phyloP scores from a whole-genome alignment of 768 basidiomycete genomes.

The Mycena capillaripes region DNA sequence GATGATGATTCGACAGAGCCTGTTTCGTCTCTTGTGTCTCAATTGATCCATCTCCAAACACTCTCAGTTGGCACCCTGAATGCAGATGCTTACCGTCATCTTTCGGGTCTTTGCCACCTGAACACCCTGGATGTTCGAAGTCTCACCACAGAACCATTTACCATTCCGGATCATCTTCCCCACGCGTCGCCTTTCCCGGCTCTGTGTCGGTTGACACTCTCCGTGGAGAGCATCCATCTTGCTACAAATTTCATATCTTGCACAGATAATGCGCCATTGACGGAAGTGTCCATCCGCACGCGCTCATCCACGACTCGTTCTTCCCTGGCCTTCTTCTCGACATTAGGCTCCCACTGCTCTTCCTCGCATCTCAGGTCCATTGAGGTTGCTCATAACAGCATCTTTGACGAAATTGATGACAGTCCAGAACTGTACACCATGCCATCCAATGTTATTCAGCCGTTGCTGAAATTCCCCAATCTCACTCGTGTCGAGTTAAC shows the following conservation, averaged over 20 bases:
- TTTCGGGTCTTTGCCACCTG: not conserved
- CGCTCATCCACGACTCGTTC: not conserved
- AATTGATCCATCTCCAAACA: not conserved
- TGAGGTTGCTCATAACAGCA: not conserved
- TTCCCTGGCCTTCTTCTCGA: not conserved
- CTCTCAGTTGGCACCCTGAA: not conserved
- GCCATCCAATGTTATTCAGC: not conserved
- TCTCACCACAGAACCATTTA: not conserved
- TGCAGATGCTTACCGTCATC: not conserved
- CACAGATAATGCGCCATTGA: not conserved
- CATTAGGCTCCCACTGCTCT: not conserved
- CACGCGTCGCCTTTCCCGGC: not conserved
- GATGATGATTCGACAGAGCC: not conserved
- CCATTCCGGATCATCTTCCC: not conserved
- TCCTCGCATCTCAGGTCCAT: not conserved
- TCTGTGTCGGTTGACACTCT: not conserved
- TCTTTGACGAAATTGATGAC: too few species aligned
- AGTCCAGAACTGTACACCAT: not conserved
- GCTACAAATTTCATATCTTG: constrained; percentile 1
- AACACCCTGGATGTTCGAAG: not conserved
- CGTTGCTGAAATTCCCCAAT: not conserved
- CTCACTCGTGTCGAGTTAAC: not conserved
- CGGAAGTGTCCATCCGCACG: not conserved
- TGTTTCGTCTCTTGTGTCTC: not conserved
- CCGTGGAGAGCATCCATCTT: not conserved